Evolutionary conservation across 805 yeast species (phyloP).

Genomic region (Candida corydali): DNA sequence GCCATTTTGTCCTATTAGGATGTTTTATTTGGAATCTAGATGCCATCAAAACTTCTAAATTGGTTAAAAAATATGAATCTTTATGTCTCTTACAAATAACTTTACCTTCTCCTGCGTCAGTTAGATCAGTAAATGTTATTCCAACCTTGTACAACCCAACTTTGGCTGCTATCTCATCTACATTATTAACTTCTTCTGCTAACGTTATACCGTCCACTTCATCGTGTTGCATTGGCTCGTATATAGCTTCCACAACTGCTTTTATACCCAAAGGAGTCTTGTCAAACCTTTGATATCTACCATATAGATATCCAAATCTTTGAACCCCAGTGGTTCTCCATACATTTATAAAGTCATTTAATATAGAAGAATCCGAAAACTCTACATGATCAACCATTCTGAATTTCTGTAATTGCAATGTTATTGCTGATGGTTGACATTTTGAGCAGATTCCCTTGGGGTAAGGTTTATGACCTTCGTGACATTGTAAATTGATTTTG

Average conservation of each 20-base stretch:
- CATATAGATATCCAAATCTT: conserved; percentile 81
- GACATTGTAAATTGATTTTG: conserved; percentile 60
- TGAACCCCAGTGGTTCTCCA: conserved; percentile 92
- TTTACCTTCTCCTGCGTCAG: conserved; percentile 87
- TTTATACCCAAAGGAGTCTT: conserved; percentile 89
- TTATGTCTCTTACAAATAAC: conserved; percentile 92
- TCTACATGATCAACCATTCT: conserved; percentile 98
- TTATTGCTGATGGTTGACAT: conserved; percentile 95
- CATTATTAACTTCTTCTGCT: conserved; percentile 47
- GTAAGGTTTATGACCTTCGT: conserved; percentile 86
- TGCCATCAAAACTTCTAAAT: conserved; percentile 83
- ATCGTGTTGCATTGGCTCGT: conserved; percentile 87
- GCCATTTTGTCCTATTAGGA: conserved; percentile 62
- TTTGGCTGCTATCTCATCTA: conserved; percentile 49
- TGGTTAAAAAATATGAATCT: conserved; percentile 83
- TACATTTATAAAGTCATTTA: conserved; percentile 80
- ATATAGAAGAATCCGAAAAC: conserved; percentile 66
- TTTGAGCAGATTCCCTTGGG: conserved; percentile 93
- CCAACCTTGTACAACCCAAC: conserved; percentile 77
- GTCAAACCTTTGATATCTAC: conserved; percentile 72
- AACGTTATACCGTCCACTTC: conserved; percentile 80
- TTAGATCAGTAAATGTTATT: conserved; percentile 80
- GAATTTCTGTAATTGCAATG: conserved; percentile 82
- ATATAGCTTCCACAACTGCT: conserved; percentile 89
- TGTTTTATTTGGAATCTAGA: conserved; percentile 67